Evolutionary conservation across 345 rosid genomes (phyloP), one percentile per base, ranked within the genome.

Genomic region (Pelargonium nanum): DNA sequence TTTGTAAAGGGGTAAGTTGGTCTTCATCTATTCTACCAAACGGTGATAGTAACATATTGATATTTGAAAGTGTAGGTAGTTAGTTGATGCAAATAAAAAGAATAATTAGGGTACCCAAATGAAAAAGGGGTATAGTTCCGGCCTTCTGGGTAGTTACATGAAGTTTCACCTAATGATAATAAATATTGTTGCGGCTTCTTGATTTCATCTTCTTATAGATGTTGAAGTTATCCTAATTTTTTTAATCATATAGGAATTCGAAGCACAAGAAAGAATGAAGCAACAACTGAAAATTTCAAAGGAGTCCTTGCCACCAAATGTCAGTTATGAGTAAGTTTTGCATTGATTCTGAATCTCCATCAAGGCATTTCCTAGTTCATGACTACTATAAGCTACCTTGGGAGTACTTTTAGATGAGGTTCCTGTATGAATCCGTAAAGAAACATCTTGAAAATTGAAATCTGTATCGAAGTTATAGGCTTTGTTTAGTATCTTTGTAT

Each of bases 201-300:
- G 9, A 40, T 40, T 17, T 40, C 48, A 40, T 40, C 48, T 40
- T 40, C 48, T 52, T 52, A 19, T 2, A 52, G 21, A 52, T 52
- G 22, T 52, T 52, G 55, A 52, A 19, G 7, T 9, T 9, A 23
- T 6, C 26, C 48, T 22, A 51, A 40, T 40, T 40, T 40, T 40
- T 2, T 40, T n/a, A n/a, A 40, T 40, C 48, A 40, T 40, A 17
- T 66, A 93, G 96, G 90, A 83, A 24, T 90, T 79, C 76, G 96
- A 93, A 81, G 77, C 78, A 70, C 80, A 83, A 51, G 92, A 85
- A 72, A 83, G 89, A 79, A 72, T 71, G 72, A 89, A 80, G 73
- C 96, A 83, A 67, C 89, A 83, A 68, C 62, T 66, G 58, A 68
- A 69, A 4, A 75, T 90, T 60, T 92, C 86, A 59, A 83, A 84